Evolutionary conservation across 805 yeast species (phyloP), one percentile per base, ranked within the genome.

Genomic region (Torulaspora gathmanii): DNA sequence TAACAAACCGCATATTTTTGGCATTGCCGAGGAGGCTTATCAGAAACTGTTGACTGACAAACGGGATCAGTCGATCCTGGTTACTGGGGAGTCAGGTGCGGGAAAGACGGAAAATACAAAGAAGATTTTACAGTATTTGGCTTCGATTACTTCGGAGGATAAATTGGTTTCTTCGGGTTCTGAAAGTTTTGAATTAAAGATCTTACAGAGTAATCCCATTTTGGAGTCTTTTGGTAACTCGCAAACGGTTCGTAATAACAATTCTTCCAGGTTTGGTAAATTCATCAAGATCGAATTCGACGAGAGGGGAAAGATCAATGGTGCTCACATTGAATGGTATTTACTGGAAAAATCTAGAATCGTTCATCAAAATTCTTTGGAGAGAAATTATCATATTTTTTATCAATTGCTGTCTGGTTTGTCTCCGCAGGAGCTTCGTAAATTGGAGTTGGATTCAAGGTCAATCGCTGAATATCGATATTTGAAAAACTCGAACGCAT

Each of bases 21-120:
- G 95, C 1, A 81, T 86, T 25, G 85, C 95, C 0, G 96, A 93
- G 58, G 79, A 80, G 37, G 95, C 98, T 1, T 86, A 81, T 55
- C 78, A 87, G 51, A 85, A 82, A 56, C 70, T 93, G 61, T 69
- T 87, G 10, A 71, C 75, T 10, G 82, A 84, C 52, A 73, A 70
- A 40, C 80, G 80, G 56, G 84, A 90, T 64, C 99, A 93, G 69
- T 82, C 95, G 10, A 88, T 93, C 44, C 71, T 93, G 40, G 97
- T 93, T n/a, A 93, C 99, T 0, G 99, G 99, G 52, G 99, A 93
- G 63, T 84, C 95, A 19, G 99, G 99, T 54, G 99, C 99, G 0
- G 99, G 99, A 42, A 93, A 93, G 63, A 93, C 99, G 0, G 99
- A 93, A 68, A 93, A 88, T 55, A 93, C 99, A 4, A 93, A 93